These are phyloP conservation scores for Lolium perenne DNA, from an alignment of 176 grass and related monocot genomes.

Conservation along the genomic window DNA sequence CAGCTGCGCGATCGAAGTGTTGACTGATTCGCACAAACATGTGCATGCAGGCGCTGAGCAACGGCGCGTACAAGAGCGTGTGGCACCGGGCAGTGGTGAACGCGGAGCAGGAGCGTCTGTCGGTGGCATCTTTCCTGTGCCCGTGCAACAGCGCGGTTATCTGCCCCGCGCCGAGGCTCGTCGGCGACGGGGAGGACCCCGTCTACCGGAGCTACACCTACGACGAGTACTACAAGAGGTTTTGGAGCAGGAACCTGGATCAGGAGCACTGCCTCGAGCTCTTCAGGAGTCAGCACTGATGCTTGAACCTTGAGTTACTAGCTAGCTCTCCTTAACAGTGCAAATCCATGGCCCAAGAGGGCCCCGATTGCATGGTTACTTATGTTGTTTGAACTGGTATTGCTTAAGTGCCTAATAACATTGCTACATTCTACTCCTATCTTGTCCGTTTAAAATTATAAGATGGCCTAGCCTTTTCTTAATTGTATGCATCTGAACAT, in stretches of 20 bases:
- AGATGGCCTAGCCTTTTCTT: too few species aligned
- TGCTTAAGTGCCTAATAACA: too few species aligned
- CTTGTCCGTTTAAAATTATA: too few species aligned
- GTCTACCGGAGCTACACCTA: constrained; percentile 71
- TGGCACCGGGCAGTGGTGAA: constrained; percentile 92
- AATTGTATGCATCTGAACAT: too few species aligned
- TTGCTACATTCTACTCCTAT: too few species aligned
- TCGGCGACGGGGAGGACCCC: constrained; percentile 19
- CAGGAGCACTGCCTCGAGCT: constrained; percentile 81
- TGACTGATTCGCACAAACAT: not conserved
- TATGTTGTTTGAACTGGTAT: too few species aligned
- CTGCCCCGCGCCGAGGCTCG: constrained; percentile 54
- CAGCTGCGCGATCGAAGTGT: not conserved
- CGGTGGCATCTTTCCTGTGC: constrained; percentile 96
- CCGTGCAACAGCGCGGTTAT: constrained; percentile 79
- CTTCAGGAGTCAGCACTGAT: constrained; percentile 46
- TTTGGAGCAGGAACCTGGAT: constrained; percentile 84
- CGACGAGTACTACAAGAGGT: constrained; percentile 83
- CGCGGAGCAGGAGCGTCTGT: constrained; percentile 66
- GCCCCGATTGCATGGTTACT: not conserved
- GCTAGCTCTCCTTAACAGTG: not conserved
- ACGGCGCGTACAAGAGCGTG: constrained; percentile 86
- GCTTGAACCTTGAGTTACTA: not conserved
- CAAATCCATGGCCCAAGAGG: not conserved
- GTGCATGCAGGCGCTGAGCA: constrained; percentile 73